Evolutionary conservation across 805 yeast species (phyloP).

Genomic region (Pichia manshurica): DNA sequence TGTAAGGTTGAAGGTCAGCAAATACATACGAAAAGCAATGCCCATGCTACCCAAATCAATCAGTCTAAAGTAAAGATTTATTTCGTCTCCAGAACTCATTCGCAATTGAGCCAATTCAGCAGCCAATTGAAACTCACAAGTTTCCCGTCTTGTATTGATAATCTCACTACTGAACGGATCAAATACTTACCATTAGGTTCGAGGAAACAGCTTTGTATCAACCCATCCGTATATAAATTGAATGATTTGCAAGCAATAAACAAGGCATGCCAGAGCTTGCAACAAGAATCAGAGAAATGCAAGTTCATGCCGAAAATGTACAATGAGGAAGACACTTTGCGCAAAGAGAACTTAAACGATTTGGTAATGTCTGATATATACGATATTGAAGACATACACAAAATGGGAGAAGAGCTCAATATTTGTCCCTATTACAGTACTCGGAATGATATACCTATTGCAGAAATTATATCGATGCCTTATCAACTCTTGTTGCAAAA

Average conservation of each 20-base stretch:
- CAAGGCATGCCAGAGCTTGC: constrained; percentile 75
- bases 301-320: constrained; percentile 34
- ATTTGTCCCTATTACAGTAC: constrained; percentile 82
- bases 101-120: constrained; percentile 78
- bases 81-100: constrained; percentile 85
- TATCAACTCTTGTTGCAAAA: constrained; percentile 70
- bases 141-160: constrained; percentile 55
- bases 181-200: constrained; percentile 77
- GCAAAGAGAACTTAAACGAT: constrained; percentile 45
- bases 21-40: not conserved
- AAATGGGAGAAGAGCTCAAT: constrained; percentile 48
- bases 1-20: constrained; percentile 33
- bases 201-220: constrained; percentile 77
- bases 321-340: constrained; percentile 28
- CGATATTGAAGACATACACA: constrained; percentile 75
- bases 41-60: constrained; percentile 15
- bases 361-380: constrained; percentile 48
- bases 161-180: constrained; percentile 40
- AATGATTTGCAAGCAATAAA: constrained; percentile 53
- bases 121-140: constrained; percentile 58
- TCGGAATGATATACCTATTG: constrained; percentile 46
- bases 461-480: constrained; percentile 81
- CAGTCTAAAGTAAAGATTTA: constrained; percentile 45
- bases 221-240: constrained; percentile 50
- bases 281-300: constrained; percentile 38